These are phyloP conservation scores for Stellera chamaejasme DNA, from an alignment of 345 rosid species.

Conservation along the genomic window DNA sequence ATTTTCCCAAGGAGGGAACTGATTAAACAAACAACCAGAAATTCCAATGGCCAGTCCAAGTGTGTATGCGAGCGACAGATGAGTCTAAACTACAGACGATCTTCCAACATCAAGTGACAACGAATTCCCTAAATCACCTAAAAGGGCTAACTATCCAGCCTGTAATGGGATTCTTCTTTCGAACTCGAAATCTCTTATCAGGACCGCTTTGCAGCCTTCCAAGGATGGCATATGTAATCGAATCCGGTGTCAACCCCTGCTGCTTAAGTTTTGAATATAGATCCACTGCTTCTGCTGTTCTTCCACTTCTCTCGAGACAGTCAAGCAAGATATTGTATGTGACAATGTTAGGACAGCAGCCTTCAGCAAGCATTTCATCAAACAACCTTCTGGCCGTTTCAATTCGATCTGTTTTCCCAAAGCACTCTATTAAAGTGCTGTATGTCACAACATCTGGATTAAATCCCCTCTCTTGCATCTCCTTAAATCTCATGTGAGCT, in stretches of 20 bases:
- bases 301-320: conserved; percentile 73
- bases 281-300: conserved; percentile 83
- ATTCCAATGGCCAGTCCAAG: too few species aligned
- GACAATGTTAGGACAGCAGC: conserved; percentile 82
- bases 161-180: conserved; percentile 79
- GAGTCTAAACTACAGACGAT: too few species aligned
- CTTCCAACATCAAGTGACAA: neutral
- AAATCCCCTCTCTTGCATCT: conserved; percentile 86
- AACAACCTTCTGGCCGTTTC: conserved; percentile 83
- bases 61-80: too few species aligned
- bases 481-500: conserved; percentile 87
- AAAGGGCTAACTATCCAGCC: conserved; percentile 88
- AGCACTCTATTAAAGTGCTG: conserved; percentile 85
- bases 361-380: conserved; percentile 69
- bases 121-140: conserved; percentile 22
- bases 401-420: conserved; percentile 82
- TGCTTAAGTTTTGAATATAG: conserved; percentile 63
- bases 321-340: conserved; percentile 87
- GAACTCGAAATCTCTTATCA: conserved; percentile 47
- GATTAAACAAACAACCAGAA: too few species aligned
- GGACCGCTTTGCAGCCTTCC: conserved; percentile 75
- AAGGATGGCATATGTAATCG: conserved; percentile 67
- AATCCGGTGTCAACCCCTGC: conserved; percentile 81
- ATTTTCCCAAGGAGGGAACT: too few species aligned
- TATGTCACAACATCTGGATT: conserved; percentile 90